phyloP scores from a whole-genome alignment of 2,329 filamentous ascomycete species.

The Aspergillus texensis region DNA sequence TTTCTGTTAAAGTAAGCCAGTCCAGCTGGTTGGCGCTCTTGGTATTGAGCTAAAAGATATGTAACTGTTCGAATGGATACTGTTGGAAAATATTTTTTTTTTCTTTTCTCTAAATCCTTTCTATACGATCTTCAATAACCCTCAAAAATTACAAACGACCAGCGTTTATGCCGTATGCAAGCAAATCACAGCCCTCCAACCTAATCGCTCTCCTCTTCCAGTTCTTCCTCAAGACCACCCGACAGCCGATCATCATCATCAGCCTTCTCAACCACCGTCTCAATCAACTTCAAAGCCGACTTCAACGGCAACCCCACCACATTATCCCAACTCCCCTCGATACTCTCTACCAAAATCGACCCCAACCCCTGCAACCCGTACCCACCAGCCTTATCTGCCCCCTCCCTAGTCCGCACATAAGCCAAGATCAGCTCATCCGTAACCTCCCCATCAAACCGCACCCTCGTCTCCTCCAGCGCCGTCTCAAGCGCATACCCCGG shows the following conservation, averaged over 20 bases:
- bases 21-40: slow-evolving; percentile 16
- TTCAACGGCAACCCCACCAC: slow-evolving; percentile 88
- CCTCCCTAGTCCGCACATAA: slow-evolving; percentile 74
- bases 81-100: background rate
- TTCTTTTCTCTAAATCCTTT: background rate
- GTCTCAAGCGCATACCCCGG: slow-evolving; percentile 84
- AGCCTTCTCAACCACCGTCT: slow-evolving; percentile 80
- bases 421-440: slow-evolving; percentile 81
- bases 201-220: slow-evolving; percentile 22
- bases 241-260: slow-evolving; percentile 62
- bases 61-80: slow-evolving; percentile 13
- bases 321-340: slow-evolving; percentile 91
- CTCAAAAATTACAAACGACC: slow-evolving; percentile 10
- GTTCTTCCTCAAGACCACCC: slow-evolving; percentile 34
- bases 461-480: slow-evolving; percentile 85
- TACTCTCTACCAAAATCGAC: slow-evolving; percentile 81
- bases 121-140: background rate
- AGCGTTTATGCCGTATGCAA: slow-evolving; percentile 15
- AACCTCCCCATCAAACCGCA: slow-evolving; percentile 76
- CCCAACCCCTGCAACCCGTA: slow-evolving; percentile 93
- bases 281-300: slow-evolving; percentile 76
- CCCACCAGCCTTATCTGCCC: slow-evolving; percentile 92
- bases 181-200: background rate
- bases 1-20: slow-evolving; percentile 23
- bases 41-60: slow-evolving; percentile 27